phyloP scores from a whole-genome alignment of 192 early-diverging fungal genomes.

The Coemansia sp. region DNA sequence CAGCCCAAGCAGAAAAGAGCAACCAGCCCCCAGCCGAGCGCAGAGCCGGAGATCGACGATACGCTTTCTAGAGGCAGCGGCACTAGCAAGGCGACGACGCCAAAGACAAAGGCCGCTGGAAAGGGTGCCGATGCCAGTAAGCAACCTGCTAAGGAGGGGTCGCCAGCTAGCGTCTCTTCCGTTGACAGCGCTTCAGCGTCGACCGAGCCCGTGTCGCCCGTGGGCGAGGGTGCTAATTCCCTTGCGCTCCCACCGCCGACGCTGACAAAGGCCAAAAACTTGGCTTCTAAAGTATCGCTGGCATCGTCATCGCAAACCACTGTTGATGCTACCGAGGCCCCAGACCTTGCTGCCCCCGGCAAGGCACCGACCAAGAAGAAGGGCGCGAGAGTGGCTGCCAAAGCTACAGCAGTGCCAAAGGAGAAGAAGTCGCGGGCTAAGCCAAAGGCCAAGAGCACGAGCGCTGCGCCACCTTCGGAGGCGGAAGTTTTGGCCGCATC shows the following conservation, averaged over 20 bases:
- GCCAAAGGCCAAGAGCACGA: slow-evolving; percentile 13
- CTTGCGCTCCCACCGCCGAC: neutral
- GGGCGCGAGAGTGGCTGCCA: slow-evolving; percentile 7
- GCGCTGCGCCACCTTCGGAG: slow-evolving; percentile 1
- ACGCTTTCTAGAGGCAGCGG: neutral
- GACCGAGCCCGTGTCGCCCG: neutral
- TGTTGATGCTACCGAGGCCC: neutral
- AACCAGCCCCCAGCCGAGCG: slow-evolving; percentile 6
- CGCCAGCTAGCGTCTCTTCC: neutral
- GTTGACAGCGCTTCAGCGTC: neutral
- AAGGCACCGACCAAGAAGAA: slow-evolving; percentile 14
- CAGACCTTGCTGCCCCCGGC: neutral
- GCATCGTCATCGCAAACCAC: neutral
- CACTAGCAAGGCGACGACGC: neutral
- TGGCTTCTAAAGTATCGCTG: neutral
- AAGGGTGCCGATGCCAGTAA: neutral
- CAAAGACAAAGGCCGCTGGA: neutral
- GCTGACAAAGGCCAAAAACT: slow-evolving; percentile 1
- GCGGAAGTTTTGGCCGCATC: neutral
- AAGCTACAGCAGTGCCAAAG: slow-evolving; percentile 11
- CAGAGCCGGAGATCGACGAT: slow-evolving; percentile 19
- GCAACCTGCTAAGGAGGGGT: slow-evolving; percentile 3
- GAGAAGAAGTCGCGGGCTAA: slow-evolving; percentile 40
- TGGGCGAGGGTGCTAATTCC: neutral
- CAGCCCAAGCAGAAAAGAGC: slow-evolving; percentile 35